phyloP scores from a whole-genome alignment of 768 basidiomycete species.

The Tulasnella calospora region DNA sequence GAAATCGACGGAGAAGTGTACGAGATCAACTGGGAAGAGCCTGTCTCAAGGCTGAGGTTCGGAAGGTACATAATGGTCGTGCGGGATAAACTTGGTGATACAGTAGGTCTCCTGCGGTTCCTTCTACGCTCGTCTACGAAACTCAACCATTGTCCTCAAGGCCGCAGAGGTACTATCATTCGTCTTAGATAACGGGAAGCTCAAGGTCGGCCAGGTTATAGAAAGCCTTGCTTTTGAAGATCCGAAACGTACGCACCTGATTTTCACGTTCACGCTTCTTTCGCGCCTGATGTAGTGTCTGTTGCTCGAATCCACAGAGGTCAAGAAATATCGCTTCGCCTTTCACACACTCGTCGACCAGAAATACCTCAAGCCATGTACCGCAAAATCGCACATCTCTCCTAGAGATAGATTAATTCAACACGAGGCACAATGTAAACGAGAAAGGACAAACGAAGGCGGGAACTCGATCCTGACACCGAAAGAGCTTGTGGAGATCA shows the following conservation, averaged over 20 bases:
- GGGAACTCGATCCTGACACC: constrained; percentile 66
- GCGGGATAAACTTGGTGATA: constrained; percentile 60
- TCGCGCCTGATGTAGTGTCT: neutral
- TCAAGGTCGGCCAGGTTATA: constrained; percentile 66
- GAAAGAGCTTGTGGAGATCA: constrained; percentile 69
- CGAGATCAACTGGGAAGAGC: constrained; percentile 80
- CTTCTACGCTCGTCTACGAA: neutral
- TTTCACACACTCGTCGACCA: constrained; percentile 66
- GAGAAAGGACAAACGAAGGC: constrained; percentile 46
- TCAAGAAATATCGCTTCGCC: constrained; percentile 51
- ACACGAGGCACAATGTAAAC: constrained; percentile 73
- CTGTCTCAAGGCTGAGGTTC: constrained; percentile 74
- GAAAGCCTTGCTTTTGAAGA: constrained; percentile 47
- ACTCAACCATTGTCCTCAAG: constrained; percentile 39
- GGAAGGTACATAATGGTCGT: constrained; percentile 76
- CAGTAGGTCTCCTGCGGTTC: constrained; percentile 45
- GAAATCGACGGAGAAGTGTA: constrained; percentile 44
- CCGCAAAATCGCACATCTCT: constrained; percentile 68
- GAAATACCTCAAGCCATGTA: constrained; percentile 76
- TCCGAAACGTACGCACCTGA: constrained; percentile 48
- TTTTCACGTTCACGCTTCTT: neutral
- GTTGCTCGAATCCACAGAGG: constrained; percentile 1
- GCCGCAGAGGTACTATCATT: constrained; percentile 69
- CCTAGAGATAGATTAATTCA: constrained; percentile 74
- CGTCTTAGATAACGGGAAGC: constrained; percentile 80